Evolutionary conservation across 164 flowering plant species (phyloP).

Genomic region (Vitis rotundifolia): DNA sequence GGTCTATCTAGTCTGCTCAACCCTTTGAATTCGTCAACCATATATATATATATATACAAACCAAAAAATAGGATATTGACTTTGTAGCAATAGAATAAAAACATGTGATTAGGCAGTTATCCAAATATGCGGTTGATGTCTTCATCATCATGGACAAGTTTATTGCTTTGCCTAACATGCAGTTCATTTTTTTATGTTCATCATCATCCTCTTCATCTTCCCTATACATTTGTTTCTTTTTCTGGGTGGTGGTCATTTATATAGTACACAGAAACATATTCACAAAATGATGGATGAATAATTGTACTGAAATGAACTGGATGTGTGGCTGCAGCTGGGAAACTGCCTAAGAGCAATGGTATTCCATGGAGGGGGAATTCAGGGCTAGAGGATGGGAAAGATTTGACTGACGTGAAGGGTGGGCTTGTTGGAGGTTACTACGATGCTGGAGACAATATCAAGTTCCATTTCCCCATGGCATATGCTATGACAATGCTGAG

Average conservation of each 20-base stretch:
- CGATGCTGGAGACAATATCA: conserved; percentile 78
- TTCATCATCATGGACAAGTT: too few species aligned
- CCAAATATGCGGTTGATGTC: too few species aligned
- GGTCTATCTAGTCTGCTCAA: too few species aligned
- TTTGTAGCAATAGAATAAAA: too few species aligned
- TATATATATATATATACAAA: too few species aligned
- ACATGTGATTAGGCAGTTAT: too few species aligned
- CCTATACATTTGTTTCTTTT: background rate
- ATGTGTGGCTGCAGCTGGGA: conserved; percentile 61
- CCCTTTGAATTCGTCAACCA: too few species aligned
- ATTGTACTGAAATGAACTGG: background rate
- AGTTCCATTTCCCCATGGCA: conserved; percentile 81
- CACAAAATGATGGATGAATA: background rate
- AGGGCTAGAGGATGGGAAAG: conserved; percentile 68
- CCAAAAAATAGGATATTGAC: too few species aligned
- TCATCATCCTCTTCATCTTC: too few species aligned
- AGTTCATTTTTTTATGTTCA: too few species aligned
- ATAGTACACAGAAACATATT: too few species aligned
- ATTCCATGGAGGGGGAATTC: conserved; percentile 70
- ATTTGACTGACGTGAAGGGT: conserved; percentile 36
- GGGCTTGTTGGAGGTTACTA: conserved; percentile 87
- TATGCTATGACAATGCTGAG: conserved; percentile 84
- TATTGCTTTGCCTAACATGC: too few species aligned
- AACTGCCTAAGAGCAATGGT: conserved; percentile 50
- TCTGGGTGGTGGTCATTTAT: background rate